Evolutionary conservation across 2,329 filamentous ascomycete species (phyloP).

Genomic region (Fusarium sp.): DNA sequence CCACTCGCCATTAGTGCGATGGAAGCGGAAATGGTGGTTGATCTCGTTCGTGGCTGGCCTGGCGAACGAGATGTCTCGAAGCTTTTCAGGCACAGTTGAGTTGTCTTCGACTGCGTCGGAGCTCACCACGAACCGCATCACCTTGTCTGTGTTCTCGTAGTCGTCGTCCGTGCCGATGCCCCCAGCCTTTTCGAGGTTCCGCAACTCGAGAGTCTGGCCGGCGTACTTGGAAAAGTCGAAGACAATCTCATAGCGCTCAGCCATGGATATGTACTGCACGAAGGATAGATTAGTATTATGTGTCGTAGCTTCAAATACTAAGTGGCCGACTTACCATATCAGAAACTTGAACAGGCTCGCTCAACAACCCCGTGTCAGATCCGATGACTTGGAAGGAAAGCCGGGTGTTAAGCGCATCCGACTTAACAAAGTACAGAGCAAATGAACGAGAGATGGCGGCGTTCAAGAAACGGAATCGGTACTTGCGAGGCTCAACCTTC

Average conservation of each 20-base stretch:
- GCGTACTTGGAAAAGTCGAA: slow-evolving; percentile 67
- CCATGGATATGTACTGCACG: slow-evolving; percentile 62
- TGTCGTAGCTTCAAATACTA: neutral
- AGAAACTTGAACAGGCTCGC: slow-evolving; percentile 59
- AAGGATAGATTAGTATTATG: neutral
- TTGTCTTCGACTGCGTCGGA: slow-evolving; percentile 54
- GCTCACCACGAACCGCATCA: slow-evolving; percentile 68
- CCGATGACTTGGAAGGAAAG: slow-evolving; percentile 68
- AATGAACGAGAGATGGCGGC: slow-evolving; percentile 65
- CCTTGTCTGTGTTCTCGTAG: slow-evolving; percentile 66
- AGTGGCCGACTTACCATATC: slow-evolving; percentile 48
- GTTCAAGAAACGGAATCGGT: slow-evolving; percentile 70
- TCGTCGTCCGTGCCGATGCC: slow-evolving; percentile 62
- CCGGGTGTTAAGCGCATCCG: slow-evolving; percentile 44
- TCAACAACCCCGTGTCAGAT: slow-evolving; percentile 68
- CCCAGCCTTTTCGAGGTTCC: slow-evolving; percentile 46
- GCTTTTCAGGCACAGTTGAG: slow-evolving; percentile 52
- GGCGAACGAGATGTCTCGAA: slow-evolving; percentile 59
- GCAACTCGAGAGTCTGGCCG: slow-evolving; percentile 63
- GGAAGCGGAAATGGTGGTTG: slow-evolving; percentile 63
- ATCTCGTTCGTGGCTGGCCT: slow-evolving; percentile 51
- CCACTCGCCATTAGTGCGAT: slow-evolving; percentile 62
- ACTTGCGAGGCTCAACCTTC: slow-evolving; percentile 73
- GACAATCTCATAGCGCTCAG: slow-evolving; percentile 72
- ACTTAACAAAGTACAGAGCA: slow-evolving; percentile 61